Evolutionary conservation across 371 early-diverging fungal genomes (phyloP), one percentile per base, ranked within the genome.

Genomic region (Mortierella sp.): DNA sequence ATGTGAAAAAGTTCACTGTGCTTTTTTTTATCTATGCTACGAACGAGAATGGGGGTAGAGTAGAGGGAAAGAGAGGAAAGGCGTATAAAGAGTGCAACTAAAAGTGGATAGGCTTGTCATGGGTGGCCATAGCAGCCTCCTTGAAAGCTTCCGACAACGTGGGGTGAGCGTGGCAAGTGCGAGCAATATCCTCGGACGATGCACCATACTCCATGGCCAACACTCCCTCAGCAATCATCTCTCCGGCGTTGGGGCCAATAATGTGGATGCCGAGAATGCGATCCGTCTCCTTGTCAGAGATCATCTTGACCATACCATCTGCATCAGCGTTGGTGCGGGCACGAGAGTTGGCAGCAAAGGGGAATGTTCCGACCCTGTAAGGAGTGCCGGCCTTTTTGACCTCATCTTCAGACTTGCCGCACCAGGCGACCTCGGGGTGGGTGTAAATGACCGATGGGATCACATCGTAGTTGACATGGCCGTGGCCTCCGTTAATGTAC

Each of bases 381-480:
- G 93, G 89, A 74, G 92, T 69, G 31, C 95, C 95, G 58, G 86
- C 85, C 73, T 89, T 89, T 88, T 97, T 97, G 63, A 95, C 82
- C 78, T 96, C 90, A 66, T 93, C 89, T 85, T 98, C 98, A 72
- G 91, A 96, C 89, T 94, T 91, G 64, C 98, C 98, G 71, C 95
- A 96, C 98, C 99, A 98, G 54, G 99, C 98, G 46, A 97, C 98
- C 86, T 98, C 99, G 39, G 99, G 99, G 71, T 92, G 95, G 55
- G 99, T 98, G 87, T 98, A 98, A 79, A 98, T 95, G 56, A 98
- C 99, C 24, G 96, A 95, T 46, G 99, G 99, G 72, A 98, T 95
- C 43, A 92, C 96, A 80, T 94, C 90, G 82, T 98, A 98, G 94
- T 98, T 97, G 87, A 98, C 97, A 82, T 97, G 97, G 21, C 95